Evolutionary conservation across 2,329 filamentous ascomycete genomes (phyloP), one percentile per base, ranked within the genome.

Genomic region (Calonectria pseudoturangicola): DNA sequence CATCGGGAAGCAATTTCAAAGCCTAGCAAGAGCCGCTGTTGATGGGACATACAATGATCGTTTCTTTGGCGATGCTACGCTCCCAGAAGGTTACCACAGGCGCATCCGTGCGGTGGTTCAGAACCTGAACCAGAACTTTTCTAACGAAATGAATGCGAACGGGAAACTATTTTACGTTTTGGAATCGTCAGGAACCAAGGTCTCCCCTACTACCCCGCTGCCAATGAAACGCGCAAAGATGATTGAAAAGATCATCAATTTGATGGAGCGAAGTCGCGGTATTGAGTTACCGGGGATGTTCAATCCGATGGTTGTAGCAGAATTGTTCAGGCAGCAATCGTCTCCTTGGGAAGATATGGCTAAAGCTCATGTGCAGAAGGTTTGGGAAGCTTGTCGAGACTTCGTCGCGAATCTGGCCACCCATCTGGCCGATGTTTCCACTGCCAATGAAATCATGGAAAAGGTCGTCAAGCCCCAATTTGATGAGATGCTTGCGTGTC

Each of bases 251-350:
- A 75, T 83, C 18, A 69, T 73, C 2, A 12, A 33, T 0, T 50
- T 79, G 7, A 80, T 83, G 66, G 28, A 67, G 6, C 74, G 74
- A 1, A 76, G 51, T 45, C 75, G 79, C n/a, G 81, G 81, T 2
- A 82, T 87, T 6, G 92, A 94, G 77, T 81, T 94, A 0, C 89
- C 90, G 0, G 90, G 92, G 0, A 90, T 85, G 0, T 93, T 91
- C 80, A 92, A 92, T 72, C 88, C 91, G 0, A 79, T 90, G 66
- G 83, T 93, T 12, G 86, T 93, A 0, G 83, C 84, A 0, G 88
- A 92, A 27, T 79, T 94, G 0, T 94, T 94, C 77, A 83, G 83
- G 25, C 87, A 92, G 56, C 91, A 93, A 70, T 91, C 87, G 0
- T 68, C 75, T 8, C 88, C 87, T 0, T 94, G 91, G 92, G 80